Conservation (phyloP, 495 filamentous ascomycete species). For the Penicillium psychrofluorescens region DNA sequence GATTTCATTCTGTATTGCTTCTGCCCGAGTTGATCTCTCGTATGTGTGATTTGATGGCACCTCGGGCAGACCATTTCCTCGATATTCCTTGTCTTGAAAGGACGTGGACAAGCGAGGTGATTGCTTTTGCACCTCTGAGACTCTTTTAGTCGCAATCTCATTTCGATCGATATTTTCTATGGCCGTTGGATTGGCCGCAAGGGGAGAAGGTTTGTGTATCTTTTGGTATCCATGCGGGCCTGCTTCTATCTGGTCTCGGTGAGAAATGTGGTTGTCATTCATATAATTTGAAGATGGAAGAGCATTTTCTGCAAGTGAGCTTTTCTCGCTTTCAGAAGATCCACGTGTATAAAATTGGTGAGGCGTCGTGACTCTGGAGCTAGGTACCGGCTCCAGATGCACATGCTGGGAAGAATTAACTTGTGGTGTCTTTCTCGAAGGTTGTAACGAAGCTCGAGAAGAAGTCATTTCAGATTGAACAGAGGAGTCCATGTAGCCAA, state of each 20-base stretch:
- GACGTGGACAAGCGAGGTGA: neutral
- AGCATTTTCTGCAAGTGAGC: no score
- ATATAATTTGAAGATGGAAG: no score
- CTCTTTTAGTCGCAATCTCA: neutral
- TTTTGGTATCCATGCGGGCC: constrained; percentile 10
- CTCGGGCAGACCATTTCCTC: constrained; percentile 2
- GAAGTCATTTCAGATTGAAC: no score
- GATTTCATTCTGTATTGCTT: neutral
- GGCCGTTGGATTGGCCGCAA: constrained; percentile 18
- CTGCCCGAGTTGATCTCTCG: neutral
- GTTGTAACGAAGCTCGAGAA: no score
- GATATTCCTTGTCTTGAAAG: neutral
- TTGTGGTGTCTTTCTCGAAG: no score
- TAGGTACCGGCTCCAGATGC: no score
- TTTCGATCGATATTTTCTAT: constrained; percentile 1
- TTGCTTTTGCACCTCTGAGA: neutral
- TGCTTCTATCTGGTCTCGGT: constrained; percentile 5
- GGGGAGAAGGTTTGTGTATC: constrained; percentile 28
- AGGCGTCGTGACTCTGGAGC: no score
- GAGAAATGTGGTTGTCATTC: neutral
- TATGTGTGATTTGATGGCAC: neutral
- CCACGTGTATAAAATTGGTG: no score
- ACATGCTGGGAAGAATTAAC: no score
- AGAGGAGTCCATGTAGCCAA: no score
- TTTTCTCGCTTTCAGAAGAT: no score